Evolutionary conservation across 148 eudicot species (phyloP).

Genomic region (Rhododendron griersonianum): DNA sequence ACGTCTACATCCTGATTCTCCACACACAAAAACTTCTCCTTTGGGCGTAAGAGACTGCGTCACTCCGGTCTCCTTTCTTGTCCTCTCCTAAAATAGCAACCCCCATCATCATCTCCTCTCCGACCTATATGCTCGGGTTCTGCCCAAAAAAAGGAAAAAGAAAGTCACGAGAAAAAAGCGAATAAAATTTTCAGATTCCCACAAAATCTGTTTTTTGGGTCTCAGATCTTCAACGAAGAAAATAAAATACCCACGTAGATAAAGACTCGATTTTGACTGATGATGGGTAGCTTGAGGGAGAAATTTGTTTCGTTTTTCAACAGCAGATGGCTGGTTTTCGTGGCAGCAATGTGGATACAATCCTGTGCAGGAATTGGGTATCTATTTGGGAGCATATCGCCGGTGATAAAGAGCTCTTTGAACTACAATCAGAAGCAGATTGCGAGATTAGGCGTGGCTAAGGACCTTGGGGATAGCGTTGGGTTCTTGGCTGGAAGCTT

Average conservation of each 20-base stretch:
- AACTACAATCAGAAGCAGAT: constrained; percentile 79
- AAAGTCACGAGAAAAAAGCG: neutral
- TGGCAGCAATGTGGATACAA: constrained; percentile 76
- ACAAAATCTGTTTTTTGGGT: constrained; percentile 3
- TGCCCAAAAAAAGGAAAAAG: neutral
- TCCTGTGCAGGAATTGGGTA: constrained; percentile 93
- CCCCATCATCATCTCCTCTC: neutral
- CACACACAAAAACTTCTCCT: neutral
- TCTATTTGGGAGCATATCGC: constrained; percentile 89
- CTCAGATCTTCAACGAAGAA: neutral
- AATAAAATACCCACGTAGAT: neutral
- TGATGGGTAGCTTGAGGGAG: constrained; percentile 6
- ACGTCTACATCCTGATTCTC: neutral
- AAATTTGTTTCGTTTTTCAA: constrained; percentile 6
- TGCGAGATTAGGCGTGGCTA: constrained; percentile 88
- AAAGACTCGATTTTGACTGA: neutral
- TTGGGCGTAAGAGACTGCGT: neutral
- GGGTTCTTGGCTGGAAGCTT: constrained; percentile 89
- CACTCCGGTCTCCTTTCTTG: neutral
- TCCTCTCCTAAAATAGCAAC: neutral
- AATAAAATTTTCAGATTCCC: neutral
- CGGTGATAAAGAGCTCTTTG: constrained; percentile 63
- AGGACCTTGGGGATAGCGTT: constrained; percentile 89
- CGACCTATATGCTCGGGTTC: neutral
- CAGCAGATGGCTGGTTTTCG: constrained; percentile 23